Base-by-base conservation (phyloP, 169 alveolate genomes). In the Plasmodium coatneyi region DNA sequence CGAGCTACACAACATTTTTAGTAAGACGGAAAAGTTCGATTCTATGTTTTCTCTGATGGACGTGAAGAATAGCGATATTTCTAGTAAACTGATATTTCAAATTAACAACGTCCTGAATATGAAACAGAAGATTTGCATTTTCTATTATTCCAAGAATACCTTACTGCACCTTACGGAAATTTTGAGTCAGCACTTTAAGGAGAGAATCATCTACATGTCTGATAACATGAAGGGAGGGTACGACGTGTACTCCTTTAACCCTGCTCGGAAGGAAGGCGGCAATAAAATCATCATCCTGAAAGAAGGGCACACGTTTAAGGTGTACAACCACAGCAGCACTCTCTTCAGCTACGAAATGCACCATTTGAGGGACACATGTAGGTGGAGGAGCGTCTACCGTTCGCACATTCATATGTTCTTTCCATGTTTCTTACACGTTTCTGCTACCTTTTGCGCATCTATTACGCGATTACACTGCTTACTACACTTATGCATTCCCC, bases 101-200 rank as follows among this genome's bases (percentile, higher is more conserved):
- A 91, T 91, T 41, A 66, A 81, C 76, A 91, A 91, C 7, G 54
- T 30, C 56, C 76, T 91, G 76, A 81, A 66, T 71, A 30, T 49
- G 28, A 70, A 74, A 46, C 71, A 91, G 34, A 91, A 91, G 71
- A 54, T 60, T 66, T 72, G 92, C 36, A 49, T 91, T 19, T 91
- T 91, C 36, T 91, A 81, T 74, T 91, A 91, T n/a, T 91, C 95
- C n/a, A 43, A 49, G 56, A 66, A 91, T 34, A 84, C 80, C 36
- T 14, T 91, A 19, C 36, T 91, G 32, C 83, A 91, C 22, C 16
- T 91, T 22, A 71, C 71, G 49, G 95, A 91, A 46, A 91, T 91
- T 25, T 56, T 91, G 16, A 91, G 95, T 81, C 71, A 91, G 10
- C 83, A 80, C 43, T 91, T 71, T 71, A 91, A 78, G 49, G 71